Base-by-base conservation (phyloP, 2,329 filamentous ascomycete genomes). In the Aspergillaceae sp. region DNA sequence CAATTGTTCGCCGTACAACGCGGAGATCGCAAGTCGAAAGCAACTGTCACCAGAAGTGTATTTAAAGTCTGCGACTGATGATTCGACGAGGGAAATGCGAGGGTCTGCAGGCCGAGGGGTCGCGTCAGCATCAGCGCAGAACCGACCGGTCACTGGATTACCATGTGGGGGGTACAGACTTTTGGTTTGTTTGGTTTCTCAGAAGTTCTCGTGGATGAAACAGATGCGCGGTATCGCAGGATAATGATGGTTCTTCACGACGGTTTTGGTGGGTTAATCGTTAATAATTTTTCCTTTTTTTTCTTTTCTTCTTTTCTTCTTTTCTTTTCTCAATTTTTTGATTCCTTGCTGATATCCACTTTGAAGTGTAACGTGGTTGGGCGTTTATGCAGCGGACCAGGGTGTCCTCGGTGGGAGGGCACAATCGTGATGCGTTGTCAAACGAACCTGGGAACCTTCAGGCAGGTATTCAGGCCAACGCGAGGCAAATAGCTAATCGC, bases 71-170 rank as follows among this genome's bases (percentile, higher is more conserved):
- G 53, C 49, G 52, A 52, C 29, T 51, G 56, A 47, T 72, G 68
- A 72, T 73, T 72, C 67, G 69, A 67, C 55, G 53, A 56, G 54
- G 56, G 57, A 60, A 55, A 57, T 54, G 58, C 54, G 50, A 57
- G 52, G 51, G 57, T 60, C 66, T 69, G 64, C 66, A 68, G 63
- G 58, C 60, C 57, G 59, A 56, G 57, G 46, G 50, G 58, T 66
- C 59, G 62, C 63, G 66, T 71, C 64, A 72, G 68, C 60, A 59
- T 48, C 61, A 68, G 65, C 60, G 67, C 69, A 72, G 62, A 57
- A 52, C 46, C 50, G 49, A 54, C 52, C 56, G 65, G 64, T 70
- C 67, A 71, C 66, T 70, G 67, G 68, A 62, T 62, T 59, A 48
- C 41, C 11, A 26, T 7, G 29, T 47, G 49, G 51, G 54, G 55